phyloP scores from a whole-genome alignment of 441 rosid species.

The Jatropha multifida region DNA sequence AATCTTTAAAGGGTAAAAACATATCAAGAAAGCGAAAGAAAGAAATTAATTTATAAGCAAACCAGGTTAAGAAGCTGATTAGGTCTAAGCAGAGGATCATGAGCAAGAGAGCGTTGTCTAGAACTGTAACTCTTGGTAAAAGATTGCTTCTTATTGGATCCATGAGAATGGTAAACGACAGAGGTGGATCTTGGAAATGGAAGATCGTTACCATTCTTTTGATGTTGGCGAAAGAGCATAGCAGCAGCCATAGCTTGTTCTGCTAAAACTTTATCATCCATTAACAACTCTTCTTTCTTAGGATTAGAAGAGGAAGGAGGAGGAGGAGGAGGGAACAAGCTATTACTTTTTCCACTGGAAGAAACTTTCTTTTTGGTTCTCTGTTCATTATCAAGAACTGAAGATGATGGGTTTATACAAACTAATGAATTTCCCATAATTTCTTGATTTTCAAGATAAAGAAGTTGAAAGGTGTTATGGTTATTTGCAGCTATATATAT shows the following conservation, averaged over 20 bases:
- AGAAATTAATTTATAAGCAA: background rate
- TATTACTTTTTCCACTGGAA: background rate
- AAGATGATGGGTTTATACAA: conserved; percentile 15
- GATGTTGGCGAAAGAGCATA: conserved; percentile 31
- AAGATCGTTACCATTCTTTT: conserved; percentile 11
- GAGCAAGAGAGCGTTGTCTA: conserved; percentile 23
- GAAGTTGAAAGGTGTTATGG: too few species aligned
- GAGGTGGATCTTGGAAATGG: conserved; percentile 34
- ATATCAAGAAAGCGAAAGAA: too few species aligned
- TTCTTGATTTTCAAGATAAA: background rate
- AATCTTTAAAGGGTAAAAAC: too few species aligned
- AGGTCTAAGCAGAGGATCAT: conserved; percentile 20
- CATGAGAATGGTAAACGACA: conserved; percentile 11
- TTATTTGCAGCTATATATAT: too few species aligned
- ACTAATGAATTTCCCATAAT: conserved; percentile 34
- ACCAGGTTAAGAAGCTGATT: conserved; percentile 34
- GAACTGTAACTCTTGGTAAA: conserved; percentile 34
- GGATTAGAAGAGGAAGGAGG: conserved; percentile 12
- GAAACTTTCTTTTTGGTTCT: background rate
- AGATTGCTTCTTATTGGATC: conserved; percentile 25
- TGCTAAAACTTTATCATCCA: conserved; percentile 18
- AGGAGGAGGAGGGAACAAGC: background rate
- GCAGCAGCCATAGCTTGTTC: conserved; percentile 42
- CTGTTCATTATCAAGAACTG: background rate
- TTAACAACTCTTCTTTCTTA: background rate